phyloP scores from a whole-genome alignment of 352 stramenopile species.

The Pythium volutum region DNA sequence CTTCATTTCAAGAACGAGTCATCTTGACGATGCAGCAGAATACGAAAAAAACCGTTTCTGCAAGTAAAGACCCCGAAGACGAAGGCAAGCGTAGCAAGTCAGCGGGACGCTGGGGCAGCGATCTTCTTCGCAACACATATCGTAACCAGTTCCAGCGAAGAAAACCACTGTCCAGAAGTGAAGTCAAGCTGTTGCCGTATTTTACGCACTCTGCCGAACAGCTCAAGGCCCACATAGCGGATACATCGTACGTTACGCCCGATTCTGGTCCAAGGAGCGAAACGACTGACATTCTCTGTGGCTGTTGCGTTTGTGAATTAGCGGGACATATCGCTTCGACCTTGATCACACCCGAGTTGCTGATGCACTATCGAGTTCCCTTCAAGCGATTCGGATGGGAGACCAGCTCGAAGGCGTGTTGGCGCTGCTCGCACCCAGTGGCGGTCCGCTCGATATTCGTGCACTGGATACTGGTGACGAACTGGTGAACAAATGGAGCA shows the following conservation, averaged over 20 bases:
- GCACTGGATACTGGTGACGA: neutral
- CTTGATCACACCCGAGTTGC: neutral
- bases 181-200: conserved; percentile 58
- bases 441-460: neutral
- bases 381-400: conserved; percentile 8
- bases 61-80: neutral
- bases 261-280: neutral
- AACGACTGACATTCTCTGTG: neutral
- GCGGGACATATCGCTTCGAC: conserved; percentile 12
- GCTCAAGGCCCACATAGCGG: conserved; percentile 30
- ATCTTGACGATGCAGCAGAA: conserved; percentile 64
- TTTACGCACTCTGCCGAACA: conserved; percentile 65
- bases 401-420: conserved; percentile 8
- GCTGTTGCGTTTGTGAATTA: neutral
- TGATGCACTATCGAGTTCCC: neutral
- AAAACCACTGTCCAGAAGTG: conserved; percentile 47
- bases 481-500: conserved; percentile 4
- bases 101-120: conserved; percentile 39
- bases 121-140: conserved; percentile 54
- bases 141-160: conserved; percentile 54
- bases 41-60: neutral
- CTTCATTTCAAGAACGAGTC: conserved; percentile 58
- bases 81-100: neutral
- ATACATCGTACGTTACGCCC: conserved; percentile 18
- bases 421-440: conserved; percentile 1